Base-by-base conservation (phyloP, 495 filamentous ascomycete genomes). In the Umbilicaria muhlenbergii region DNA sequence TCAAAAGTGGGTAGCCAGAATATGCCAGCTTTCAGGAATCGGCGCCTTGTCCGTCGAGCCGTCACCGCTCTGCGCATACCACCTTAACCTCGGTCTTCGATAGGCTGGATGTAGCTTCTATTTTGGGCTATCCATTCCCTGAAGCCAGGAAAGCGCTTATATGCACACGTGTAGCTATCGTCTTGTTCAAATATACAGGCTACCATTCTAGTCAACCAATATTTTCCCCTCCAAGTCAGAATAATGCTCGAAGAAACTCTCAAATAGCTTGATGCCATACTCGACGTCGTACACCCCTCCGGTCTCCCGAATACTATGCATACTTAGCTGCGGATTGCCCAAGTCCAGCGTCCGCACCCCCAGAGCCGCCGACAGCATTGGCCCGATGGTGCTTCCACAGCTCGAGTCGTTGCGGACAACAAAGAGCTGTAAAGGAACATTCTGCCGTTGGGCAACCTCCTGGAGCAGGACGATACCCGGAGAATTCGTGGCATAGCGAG, bases 281-380 rank as follows among this genome's bases (percentile, higher is more conserved):
- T 83, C 86, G 5, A 99, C 80, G 68, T 99, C 91, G 47, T 86
- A 73, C 1, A 74, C 77, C 10, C 88, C 88, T 3, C 80, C 82
- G 33, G 81, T 94, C 71, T 99, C 91, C 33, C 91, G 73, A 52
- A 96, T 94, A 56, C 82, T 88, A 60, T 99, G 91, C 91, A 99
- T 99, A 57, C 77, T 81, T 45, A 96, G 63, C 62, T 96, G 92
- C n/a, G 91, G 77, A 58, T 95, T 96, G 3, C 91, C 91, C 49
- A 99, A 59, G 58, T 99, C 91, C 41, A 99, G 62, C 1, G 92
- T 96, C 39, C 91, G 69, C 32, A 81, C 75, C 19, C 91, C 91
- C 48, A 96, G 61, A 34, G 77, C 77, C 3, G 89, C 87, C 36
- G 78, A 79, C 34, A 96, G 66, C 85, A 94, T 94, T 11, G 91